Evolutionary conservation across 805 yeast genomes (phyloP).

Genomic region (Candida suzukii): DNA sequence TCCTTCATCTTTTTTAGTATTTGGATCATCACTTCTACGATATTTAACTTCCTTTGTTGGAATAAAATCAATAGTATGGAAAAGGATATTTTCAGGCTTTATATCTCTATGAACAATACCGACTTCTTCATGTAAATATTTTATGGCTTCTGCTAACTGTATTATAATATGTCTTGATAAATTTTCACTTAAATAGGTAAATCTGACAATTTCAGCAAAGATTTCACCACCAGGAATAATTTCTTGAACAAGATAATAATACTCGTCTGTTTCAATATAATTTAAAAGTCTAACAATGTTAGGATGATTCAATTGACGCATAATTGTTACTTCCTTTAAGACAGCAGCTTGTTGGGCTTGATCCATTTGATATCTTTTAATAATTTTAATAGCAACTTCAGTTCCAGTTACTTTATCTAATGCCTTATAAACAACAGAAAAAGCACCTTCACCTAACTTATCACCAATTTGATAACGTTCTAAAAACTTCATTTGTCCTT

Average conservation of each 20-base stretch:
- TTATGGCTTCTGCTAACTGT: slow-evolving; percentile 64
- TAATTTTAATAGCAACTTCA: slow-evolving; percentile 49
- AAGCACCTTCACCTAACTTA: slow-evolving; percentile 56
- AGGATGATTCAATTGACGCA: slow-evolving; percentile 58
- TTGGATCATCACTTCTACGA: slow-evolving; percentile 63
- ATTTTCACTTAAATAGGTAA: slow-evolving; percentile 70
- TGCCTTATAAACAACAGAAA: slow-evolving; percentile 48
- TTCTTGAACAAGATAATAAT: slow-evolving; percentile 68
- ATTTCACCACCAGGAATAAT: slow-evolving; percentile 73
- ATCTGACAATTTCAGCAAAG: slow-evolving; percentile 71
- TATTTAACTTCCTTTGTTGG: slow-evolving; percentile 33
- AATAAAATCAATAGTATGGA: slow-evolving; percentile 47
- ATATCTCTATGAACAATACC: slow-evolving; percentile 82
- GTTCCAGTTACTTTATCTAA: slow-evolving; percentile 29
- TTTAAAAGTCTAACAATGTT: slow-evolving; percentile 60
- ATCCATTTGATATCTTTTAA: slow-evolving; percentile 65
- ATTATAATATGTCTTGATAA: slow-evolving; percentile 64
- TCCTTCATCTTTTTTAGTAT: slow-evolving; percentile 80
- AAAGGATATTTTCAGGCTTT: slow-evolving; percentile 73
- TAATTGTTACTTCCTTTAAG: slow-evolving; percentile 71
- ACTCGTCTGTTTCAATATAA: slow-evolving; percentile 53
- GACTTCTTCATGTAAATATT: slow-evolving; percentile 62
- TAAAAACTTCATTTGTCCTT: slow-evolving; percentile 18
- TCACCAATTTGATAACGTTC: slow-evolving; percentile 36
- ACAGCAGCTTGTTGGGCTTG: slow-evolving; percentile 59